Conservation (phyloP, 176 grass and related monocot species). For the Oryza glumipatula region DNA sequence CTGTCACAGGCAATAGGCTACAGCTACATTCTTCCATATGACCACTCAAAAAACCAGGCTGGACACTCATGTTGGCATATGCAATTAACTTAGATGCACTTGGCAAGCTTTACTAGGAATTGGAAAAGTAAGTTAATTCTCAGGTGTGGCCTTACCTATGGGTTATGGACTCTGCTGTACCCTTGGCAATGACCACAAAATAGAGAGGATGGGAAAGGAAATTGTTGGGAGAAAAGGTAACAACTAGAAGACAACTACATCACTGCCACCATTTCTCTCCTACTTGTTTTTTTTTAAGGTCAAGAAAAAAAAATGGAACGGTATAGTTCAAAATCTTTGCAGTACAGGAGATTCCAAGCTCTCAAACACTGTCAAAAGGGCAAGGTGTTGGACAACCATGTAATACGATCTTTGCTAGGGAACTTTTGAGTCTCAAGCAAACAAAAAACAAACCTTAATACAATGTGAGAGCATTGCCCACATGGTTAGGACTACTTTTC, state of each 20-base stretch:
- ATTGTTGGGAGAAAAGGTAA: slow-evolving; percentile 8
- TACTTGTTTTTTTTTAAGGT: neutral
- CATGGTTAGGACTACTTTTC: neutral
- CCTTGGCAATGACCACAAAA: slow-evolving; percentile 7
- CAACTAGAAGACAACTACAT: neutral
- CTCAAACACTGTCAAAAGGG: slow-evolving; percentile 28
- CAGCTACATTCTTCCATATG: neutral
- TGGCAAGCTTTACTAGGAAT: neutral
- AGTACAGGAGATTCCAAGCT: slow-evolving; percentile 2
- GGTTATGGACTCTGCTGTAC: neutral
- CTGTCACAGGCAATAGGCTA: neutral
- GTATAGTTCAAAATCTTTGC: slow-evolving; percentile 3
- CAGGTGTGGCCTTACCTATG: neutral
- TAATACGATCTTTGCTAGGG: neutral
- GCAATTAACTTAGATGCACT: neutral
- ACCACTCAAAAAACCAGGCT: neutral
- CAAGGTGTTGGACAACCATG: slow-evolving; percentile 17
- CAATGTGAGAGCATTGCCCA: slow-evolving; percentile 29
- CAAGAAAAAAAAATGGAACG: neutral
- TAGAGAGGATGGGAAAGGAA: neutral
- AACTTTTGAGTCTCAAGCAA: neutral
- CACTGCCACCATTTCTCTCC: slow-evolving; percentile 25
- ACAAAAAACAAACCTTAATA: slow-evolving; percentile 32
- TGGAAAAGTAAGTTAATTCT: neutral
- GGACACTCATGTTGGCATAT: neutral